Percentiles rank a stretch among this genome's conserved stretches.
Conservation (phyloP, 345 rosid species). For the Kandelia obovata region DNA sequence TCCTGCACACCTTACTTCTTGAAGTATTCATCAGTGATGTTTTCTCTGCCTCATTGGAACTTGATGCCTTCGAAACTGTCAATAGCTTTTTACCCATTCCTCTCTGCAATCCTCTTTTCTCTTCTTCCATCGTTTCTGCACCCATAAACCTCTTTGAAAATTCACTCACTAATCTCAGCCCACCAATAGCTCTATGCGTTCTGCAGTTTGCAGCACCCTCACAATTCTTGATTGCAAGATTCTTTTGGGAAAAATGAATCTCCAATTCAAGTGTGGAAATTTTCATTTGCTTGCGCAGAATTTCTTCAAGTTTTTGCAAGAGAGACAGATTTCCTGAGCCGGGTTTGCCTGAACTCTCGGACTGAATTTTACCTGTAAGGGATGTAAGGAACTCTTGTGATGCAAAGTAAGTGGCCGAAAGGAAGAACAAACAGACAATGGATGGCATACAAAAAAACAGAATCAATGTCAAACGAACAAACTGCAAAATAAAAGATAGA, state of each 20-base stretch:
- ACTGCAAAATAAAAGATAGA: not conserved
- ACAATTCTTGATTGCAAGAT: slow-evolving; percentile 3
- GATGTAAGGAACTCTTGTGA: not conserved
- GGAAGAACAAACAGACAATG: not conserved
- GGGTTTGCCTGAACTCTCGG: not conserved
- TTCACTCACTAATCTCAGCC: slow-evolving; percentile 1
- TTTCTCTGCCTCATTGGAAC: not conserved
- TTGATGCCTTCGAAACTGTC: slow-evolving; percentile 7
- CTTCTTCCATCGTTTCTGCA: not conserved
- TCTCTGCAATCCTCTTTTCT: not conserved
- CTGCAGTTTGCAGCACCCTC: slow-evolving; percentile 8
- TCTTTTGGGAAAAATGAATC: slow-evolving; percentile 2
- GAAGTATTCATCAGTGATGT: slow-evolving; percentile 7
- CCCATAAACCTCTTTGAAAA: not conserved
- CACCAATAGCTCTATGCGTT: slow-evolving; percentile 6
- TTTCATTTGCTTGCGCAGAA: slow-evolving; percentile 8
- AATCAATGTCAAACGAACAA: not conserved
- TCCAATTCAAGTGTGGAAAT: slow-evolving; percentile 7
- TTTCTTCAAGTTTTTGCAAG: slow-evolving; percentile 7
- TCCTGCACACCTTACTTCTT: not conserved
- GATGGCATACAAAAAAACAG: not conserved
- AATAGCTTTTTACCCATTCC: not conserved
- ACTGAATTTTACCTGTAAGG: slow-evolving; percentile 7
- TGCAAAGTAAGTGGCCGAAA: not conserved
- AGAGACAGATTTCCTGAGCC: not conserved